Conservation (phyloP, 371 early-diverging fungal species). For the Actinomortierella ambigua region DNA sequence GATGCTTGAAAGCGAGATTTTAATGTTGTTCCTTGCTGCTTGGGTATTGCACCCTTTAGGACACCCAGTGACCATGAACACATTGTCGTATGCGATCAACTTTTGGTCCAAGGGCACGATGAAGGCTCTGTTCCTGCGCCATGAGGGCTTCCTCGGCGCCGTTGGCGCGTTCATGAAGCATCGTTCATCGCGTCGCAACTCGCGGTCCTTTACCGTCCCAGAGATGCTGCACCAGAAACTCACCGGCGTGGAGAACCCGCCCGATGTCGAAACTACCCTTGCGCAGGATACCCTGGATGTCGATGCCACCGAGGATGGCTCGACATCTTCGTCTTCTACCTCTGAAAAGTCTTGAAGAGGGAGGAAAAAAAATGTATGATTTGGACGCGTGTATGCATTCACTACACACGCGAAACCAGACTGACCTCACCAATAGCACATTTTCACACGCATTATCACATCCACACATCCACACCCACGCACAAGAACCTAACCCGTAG, state of each 20-base stretch:
- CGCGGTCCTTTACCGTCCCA: slow-evolving; percentile 34
- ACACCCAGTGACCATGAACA: slow-evolving; percentile 96
- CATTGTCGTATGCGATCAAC: slow-evolving; percentile 93
- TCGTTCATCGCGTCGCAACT: slow-evolving; percentile 40
- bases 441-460: too few species aligned
- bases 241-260: slow-evolving; percentile 11
- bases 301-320: slow-evolving; percentile 28
- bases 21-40: too few species aligned
- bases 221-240: slow-evolving; percentile 37
- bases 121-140: slow-evolving; percentile 93
- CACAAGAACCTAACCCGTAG: too few species aligned
- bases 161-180: slow-evolving; percentile 85
- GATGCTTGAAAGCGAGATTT: too few species aligned
- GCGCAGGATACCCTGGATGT: slow-evolving; percentile 46
- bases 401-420: too few species aligned
- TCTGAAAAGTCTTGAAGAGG: too few species aligned
- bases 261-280: slow-evolving; percentile 29
- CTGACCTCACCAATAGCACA: too few species aligned
- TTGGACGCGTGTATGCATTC: too few species aligned
- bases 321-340: too few species aligned
- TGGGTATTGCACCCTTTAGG: slow-evolving; percentile 47
- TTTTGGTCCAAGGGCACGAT: slow-evolving; percentile 97
- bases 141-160: slow-evolving; percentile 97
- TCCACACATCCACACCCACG: too few species aligned
- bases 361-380: too few species aligned